Evolutionary conservation across 768 basidiomycete genomes (phyloP).

Genomic region (Termitomyces sp.): DNA sequence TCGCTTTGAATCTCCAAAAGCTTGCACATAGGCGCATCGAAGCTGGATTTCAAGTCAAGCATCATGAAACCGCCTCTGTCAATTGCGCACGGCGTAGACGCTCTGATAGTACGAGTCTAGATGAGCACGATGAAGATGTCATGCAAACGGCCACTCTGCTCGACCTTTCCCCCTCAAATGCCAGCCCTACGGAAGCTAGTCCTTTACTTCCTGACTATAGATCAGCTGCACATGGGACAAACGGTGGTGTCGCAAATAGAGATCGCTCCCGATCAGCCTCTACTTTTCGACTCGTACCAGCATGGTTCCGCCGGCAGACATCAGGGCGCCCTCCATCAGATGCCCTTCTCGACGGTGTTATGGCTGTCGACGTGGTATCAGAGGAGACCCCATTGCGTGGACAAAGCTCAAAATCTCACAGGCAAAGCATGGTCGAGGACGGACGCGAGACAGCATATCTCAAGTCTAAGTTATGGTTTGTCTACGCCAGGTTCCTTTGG

Average conservation of each 20-base stretch:
- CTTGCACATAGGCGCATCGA: conserved; percentile 76
- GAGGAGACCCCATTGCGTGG: conserved; percentile 27
- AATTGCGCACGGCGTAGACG: background rate
- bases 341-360: conserved; percentile 6
- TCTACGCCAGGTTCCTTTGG: background rate
- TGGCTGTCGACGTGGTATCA: conserved; percentile 38
- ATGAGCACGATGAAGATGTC: conserved; percentile 22
- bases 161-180: background rate
- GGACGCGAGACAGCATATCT: conserved; percentile 71
- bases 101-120: conserved; percentile 13
- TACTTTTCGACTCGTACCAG: conserved; percentile 28
- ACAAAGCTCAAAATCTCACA: conserved; percentile 9
- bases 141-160: background rate
- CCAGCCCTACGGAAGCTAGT: conserved; percentile 4
- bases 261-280: conserved; percentile 11
- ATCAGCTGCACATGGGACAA: background rate
- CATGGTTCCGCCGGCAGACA: conserved; percentile 21
- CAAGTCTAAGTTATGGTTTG: conserved; percentile 78
- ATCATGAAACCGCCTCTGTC: background rate
- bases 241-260: background rate
- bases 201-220: conserved; percentile 12
- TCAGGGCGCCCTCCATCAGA: conserved; percentile 1
- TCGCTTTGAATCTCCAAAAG: conserved; percentile 91
- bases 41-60: conserved; percentile 19
- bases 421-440: conserved; percentile 23